phyloP scores from a whole-genome alignment of 495 filamentous ascomycete species.

The Neurospora terricola region DNA sequence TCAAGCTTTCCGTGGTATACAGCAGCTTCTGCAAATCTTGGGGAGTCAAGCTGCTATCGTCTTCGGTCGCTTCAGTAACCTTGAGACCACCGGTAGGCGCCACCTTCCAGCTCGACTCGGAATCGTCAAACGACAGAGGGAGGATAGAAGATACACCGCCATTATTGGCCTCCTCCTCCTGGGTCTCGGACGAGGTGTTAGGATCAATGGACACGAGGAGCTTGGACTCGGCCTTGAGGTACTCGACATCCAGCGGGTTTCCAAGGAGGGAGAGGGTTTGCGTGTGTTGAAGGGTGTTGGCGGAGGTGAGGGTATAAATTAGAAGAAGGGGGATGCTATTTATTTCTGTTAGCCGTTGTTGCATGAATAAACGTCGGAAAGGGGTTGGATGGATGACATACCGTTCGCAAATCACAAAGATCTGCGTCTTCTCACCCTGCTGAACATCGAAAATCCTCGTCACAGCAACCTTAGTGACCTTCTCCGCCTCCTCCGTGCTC shows the following conservation, averaged over 20 bases:
- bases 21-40: constrained; percentile 47
- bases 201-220: constrained; percentile 51
- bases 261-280: constrained; percentile 42
- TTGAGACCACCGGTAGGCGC: constrained; percentile 1
- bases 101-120: constrained; percentile 5
- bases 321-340: neutral
- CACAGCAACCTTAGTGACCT: constrained; percentile 39
- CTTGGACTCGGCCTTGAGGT: constrained; percentile 9
- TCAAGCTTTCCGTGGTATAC: constrained; percentile 61
- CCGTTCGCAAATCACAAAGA: constrained; percentile 63
- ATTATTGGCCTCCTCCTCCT: constrained; percentile 8
- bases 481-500: constrained; percentile 16
- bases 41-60: constrained; percentile 21
- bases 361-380: too few relatives aligned
- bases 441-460: constrained; percentile 28
- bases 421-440: constrained; percentile 12
- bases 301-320: constrained; percentile 9
- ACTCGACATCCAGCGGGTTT: constrained; percentile 50
- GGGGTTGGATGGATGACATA: too few relatives aligned
- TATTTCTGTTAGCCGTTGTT: neutral
- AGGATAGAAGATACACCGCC: constrained; percentile 9
- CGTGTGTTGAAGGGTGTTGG: constrained; percentile 33
- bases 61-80: constrained; percentile 2
- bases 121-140: constrained; percentile 6
- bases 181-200: constrained; percentile 12